Conservation (phyloP, 495 filamentous ascomycete genomes). For the Aspergillus leporis region DNA sequence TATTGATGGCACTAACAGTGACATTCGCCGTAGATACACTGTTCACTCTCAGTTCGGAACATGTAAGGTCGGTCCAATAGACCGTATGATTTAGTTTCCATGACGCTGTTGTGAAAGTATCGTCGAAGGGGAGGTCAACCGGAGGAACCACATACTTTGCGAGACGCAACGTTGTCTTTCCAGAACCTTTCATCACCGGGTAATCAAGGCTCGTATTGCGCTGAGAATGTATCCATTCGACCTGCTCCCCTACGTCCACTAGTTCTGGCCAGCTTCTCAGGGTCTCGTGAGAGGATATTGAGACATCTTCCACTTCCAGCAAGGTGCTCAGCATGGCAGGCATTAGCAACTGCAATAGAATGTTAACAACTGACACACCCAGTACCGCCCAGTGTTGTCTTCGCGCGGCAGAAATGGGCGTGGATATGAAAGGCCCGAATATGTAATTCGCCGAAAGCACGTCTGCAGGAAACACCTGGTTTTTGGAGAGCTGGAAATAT, state of each 20-base stretch:
- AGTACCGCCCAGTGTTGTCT: neutral
- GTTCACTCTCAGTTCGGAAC: neutral
- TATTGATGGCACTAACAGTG: neutral
- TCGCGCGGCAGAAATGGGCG: neutral
- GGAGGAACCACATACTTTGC: neutral
- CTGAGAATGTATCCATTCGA: neutral
- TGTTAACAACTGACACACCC: neutral
- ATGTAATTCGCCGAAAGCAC: neutral
- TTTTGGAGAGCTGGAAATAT: neutral
- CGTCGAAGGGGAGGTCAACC: neutral
- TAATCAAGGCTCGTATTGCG: neutral
- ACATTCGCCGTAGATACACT: neutral
- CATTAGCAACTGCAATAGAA: neutral
- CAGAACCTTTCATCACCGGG: neutral
- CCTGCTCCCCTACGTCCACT: neutral
- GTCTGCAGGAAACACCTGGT: neutral
- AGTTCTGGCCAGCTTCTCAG: neutral
- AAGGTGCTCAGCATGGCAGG: neutral
- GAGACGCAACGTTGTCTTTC: neutral
- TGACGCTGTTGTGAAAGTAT: neutral
- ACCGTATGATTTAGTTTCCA: slow-evolving; percentile 1
- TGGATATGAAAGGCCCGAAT: neutral
- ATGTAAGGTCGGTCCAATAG: neutral
- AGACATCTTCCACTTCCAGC: neutral
- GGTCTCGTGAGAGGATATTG: neutral